phyloP scores from a whole-genome alignment of 2,329 filamentous ascomycete genomes.

The Penicillium janthinellum region DNA sequence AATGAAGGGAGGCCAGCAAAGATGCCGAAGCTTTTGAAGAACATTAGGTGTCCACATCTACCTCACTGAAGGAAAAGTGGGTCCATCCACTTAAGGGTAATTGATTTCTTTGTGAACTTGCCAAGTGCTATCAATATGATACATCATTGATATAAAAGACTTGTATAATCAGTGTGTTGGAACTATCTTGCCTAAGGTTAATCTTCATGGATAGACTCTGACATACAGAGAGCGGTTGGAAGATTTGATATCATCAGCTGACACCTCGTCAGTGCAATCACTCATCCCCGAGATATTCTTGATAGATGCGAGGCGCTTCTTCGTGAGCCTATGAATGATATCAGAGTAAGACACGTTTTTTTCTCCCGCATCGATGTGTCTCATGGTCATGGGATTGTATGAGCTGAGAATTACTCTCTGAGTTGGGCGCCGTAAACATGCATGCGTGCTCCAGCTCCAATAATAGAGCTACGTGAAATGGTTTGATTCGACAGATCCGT shows the following conservation, averaged over 20 bases:
- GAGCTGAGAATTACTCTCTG: not conserved
- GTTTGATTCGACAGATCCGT: too few relatives aligned
- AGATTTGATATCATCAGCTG: not conserved
- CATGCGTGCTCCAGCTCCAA: not conserved
- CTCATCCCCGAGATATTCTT: not conserved
- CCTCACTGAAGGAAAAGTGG: too few relatives aligned
- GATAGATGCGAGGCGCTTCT: not conserved
- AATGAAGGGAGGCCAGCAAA: too few relatives aligned
- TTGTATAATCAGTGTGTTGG: not conserved
- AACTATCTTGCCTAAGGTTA: not conserved
- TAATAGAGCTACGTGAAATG: not conserved
- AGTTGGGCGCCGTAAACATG: not conserved
- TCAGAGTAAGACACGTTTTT: not conserved
- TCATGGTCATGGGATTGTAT: not conserved
- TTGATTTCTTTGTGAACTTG: too few relatives aligned
- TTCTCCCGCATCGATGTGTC: not conserved
- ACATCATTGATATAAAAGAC: too few relatives aligned
- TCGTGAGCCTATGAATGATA: not conserved
- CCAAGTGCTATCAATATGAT: too few relatives aligned
- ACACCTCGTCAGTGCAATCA: not conserved
- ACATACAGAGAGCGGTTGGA: not conserved
- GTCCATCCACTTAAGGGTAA: too few relatives aligned
- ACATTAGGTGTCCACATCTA: too few relatives aligned
- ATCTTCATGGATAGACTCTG: not conserved
- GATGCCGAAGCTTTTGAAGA: too few relatives aligned